Evolutionary conservation across 2,329 filamentous ascomycete genomes (phyloP).

Genomic region (Xylariaceae sp.): DNA sequence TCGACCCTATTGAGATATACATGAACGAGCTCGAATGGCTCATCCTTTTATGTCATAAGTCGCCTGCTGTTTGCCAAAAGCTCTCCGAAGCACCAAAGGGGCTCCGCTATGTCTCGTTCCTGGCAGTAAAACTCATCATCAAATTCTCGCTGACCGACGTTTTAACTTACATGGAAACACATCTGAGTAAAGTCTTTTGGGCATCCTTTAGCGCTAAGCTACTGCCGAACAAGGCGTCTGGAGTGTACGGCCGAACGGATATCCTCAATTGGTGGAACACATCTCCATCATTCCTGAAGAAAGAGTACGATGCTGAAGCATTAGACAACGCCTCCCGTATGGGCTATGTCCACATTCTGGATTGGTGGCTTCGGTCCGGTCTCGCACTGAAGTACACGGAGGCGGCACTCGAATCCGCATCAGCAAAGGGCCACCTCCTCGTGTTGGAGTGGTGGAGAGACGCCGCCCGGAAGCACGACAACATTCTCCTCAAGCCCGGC

Average conservation of each 20-base stretch:
- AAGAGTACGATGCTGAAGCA: slow-evolving; percentile 83
- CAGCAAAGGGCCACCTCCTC: slow-evolving; percentile 77
- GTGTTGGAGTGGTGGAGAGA: slow-evolving; percentile 95
- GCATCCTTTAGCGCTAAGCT: slow-evolving; percentile 78
- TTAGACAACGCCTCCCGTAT: slow-evolving; percentile 85
- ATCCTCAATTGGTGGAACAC: slow-evolving; percentile 92
- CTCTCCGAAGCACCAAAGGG: slow-evolving; percentile 71
- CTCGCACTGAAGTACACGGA: slow-evolving; percentile 85
- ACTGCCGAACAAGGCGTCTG: slow-evolving; percentile 84
- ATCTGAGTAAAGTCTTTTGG: slow-evolving; percentile 75
- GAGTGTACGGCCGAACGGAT: slow-evolving; percentile 80
- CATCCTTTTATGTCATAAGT: slow-evolving; percentile 69
- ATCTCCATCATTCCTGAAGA: slow-evolving; percentile 78
- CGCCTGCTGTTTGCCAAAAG: slow-evolving; percentile 72
- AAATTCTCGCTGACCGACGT: slow-evolving; percentile 84
- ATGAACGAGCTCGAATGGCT: slow-evolving; percentile 84
- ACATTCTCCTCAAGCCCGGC: slow-evolving; percentile 72
- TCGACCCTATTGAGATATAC: slow-evolving; percentile 69
- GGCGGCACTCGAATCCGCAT: slow-evolving; percentile 83
- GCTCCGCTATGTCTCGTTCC: slow-evolving; percentile 71
- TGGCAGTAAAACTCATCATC: slow-evolving; percentile 87
- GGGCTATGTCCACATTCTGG: slow-evolving; percentile 81
- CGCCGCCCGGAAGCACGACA: slow-evolving; percentile 61
- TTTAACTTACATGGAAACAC: slow-evolving; percentile 70
- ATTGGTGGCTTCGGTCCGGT: slow-evolving; percentile 85